Evolutionary conservation across 2,329 filamentous ascomycete genomes (phyloP).

Genomic region (Aspergillus ustus): DNA sequence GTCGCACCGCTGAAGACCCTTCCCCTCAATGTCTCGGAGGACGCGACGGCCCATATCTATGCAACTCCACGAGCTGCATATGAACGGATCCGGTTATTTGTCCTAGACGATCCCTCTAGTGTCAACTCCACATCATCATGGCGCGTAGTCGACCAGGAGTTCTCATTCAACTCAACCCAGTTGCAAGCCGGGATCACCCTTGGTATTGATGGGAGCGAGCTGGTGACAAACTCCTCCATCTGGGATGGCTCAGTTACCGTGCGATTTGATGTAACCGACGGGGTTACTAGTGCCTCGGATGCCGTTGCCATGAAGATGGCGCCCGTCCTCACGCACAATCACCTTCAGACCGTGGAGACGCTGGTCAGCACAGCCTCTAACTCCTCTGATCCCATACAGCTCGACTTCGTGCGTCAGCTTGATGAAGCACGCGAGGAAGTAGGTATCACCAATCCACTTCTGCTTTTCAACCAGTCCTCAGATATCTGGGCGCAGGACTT

Average conservation of each 20-base stretch:
- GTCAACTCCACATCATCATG: constrained; percentile 23
- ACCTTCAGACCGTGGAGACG: constrained; percentile 35
- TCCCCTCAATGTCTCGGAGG: constrained; percentile 26
- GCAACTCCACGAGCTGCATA: constrained; percentile 16
- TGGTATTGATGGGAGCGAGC: constrained; percentile 45
- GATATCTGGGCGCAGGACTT: constrained; percentile 49
- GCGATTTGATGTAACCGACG: constrained; percentile 35
- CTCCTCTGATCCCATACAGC: constrained; percentile 17
- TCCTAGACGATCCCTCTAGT: constrained; percentile 5
- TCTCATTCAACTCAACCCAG: constrained; percentile 34
- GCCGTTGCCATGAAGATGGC: constrained; percentile 42
- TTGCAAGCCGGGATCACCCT: constrained; percentile 39
- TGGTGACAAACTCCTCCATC: constrained; percentile 3
- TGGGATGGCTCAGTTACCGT: constrained; percentile 23
- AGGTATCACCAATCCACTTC: constrained; percentile 25
- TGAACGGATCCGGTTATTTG: constrained; percentile 36
- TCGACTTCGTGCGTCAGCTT: constrained; percentile 4
- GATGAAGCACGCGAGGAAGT: constrained; percentile 11
- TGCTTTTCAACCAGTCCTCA: constrained; percentile 27
- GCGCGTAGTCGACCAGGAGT: constrained; percentile 31
- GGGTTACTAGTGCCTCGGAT: constrained; percentile 25
- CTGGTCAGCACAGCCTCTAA: constrained; percentile 30
- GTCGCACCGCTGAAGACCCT: constrained; percentile 41
- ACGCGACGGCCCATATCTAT: constrained; percentile 13
- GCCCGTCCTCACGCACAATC: constrained; percentile 46